A percentile compares a stretch with the other conserved stretches of the same genome.
These are phyloP conservation scores for Proliferodiscus dingleyae DNA, from an alignment of 2,329 filamentous ascomycete species.

Conservation along the genomic window DNA sequence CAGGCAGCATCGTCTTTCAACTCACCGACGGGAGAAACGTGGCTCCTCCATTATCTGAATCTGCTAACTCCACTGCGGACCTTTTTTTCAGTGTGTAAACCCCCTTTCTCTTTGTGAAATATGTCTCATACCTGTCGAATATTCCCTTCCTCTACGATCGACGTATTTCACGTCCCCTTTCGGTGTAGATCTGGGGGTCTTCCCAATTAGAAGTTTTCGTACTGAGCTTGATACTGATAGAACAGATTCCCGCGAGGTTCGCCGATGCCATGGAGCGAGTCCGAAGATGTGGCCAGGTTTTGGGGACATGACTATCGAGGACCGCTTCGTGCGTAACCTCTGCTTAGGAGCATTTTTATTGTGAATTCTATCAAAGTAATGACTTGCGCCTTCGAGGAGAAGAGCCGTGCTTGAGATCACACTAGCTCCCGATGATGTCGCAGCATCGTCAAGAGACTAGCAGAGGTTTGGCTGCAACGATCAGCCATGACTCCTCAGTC, in stretches of 20 bases:
- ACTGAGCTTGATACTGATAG: slow-evolving; percentile 29
- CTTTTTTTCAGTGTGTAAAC: background rate
- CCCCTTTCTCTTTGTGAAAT: background rate
- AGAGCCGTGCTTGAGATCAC: slow-evolving; percentile 20
- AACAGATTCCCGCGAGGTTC: slow-evolving; percentile 25
- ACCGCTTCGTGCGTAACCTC: background rate
- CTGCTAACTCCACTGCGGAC: slow-evolving; percentile 25
- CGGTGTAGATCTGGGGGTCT: slow-evolving; percentile 26
- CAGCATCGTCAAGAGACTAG: background rate
- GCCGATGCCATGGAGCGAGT: slow-evolving; percentile 31
- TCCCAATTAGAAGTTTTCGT: slow-evolving; percentile 26
- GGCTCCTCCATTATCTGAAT: slow-evolving; percentile 20
- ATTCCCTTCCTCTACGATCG: slow-evolving; percentile 15
- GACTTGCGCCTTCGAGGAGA: slow-evolving; percentile 22
- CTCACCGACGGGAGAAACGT: slow-evolving; percentile 29
- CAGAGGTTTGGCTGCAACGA: background rate
- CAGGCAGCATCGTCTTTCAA: too few species aligned
- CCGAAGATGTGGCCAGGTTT: slow-evolving; percentile 21
- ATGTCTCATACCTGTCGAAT: slow-evolving; percentile 15
- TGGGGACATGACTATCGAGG: background rate
- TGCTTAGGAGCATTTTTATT: slow-evolving; percentile 2
- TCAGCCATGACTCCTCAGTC: background rate
- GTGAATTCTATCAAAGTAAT: slow-evolving; percentile 16
- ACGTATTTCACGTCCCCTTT: slow-evolving; percentile 8
- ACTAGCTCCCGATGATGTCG: slow-evolving; percentile 3